A percentile compares a stretch with the other conserved stretches of the same genome.
Conservation (phyloP, 805 yeast genomes). For the Cyberlindnera euphorbiae region DNA sequence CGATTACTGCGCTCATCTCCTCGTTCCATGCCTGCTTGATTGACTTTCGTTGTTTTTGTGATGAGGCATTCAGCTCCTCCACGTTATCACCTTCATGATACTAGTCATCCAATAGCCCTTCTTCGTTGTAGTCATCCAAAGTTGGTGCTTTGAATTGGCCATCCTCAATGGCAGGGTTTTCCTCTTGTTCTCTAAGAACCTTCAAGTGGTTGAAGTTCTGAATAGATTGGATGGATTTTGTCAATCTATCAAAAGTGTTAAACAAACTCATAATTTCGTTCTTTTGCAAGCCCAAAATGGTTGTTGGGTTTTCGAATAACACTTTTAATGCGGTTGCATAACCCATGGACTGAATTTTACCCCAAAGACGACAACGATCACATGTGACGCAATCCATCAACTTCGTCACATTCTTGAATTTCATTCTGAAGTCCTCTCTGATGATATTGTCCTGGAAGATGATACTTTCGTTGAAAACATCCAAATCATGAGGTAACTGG, state of each 20-base stretch:
- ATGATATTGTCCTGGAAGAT: conserved; percentile 48
- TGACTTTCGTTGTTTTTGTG: conserved; percentile 1
- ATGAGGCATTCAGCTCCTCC: not conserved
- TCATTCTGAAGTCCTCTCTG: conserved; percentile 79
- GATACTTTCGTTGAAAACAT: conserved; percentile 46
- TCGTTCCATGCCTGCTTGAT: conserved; percentile 41
- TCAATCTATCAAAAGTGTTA: conserved; percentile 88
- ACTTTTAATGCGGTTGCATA: conserved; percentile 95
- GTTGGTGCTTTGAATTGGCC: conserved; percentile 2
- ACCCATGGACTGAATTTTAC: conserved; percentile 94
- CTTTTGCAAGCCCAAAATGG: conserved; percentile 55
- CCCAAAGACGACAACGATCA: conserved; percentile 97
- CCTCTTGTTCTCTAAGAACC: conserved; percentile 12
- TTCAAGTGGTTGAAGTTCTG: conserved; percentile 62
- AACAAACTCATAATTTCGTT: conserved; percentile 86
- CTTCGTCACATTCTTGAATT: conserved; percentile 85
- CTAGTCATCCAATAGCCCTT: conserved; percentile 2
- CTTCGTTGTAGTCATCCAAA: conserved; percentile 11
- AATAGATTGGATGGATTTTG: conserved; percentile 76
- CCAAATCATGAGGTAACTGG: conserved; percentile 22
- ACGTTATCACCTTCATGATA: conserved; percentile 1
- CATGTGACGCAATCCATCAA: conserved; percentile 99
- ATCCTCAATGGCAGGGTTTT: conserved; percentile 1
- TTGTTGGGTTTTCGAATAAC: conserved; percentile 62
- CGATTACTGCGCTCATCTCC: conserved; percentile 48